Evolutionary conservation across 805 yeast species (phyloP).

Genomic region (Teunomyces panamensis): DNA sequence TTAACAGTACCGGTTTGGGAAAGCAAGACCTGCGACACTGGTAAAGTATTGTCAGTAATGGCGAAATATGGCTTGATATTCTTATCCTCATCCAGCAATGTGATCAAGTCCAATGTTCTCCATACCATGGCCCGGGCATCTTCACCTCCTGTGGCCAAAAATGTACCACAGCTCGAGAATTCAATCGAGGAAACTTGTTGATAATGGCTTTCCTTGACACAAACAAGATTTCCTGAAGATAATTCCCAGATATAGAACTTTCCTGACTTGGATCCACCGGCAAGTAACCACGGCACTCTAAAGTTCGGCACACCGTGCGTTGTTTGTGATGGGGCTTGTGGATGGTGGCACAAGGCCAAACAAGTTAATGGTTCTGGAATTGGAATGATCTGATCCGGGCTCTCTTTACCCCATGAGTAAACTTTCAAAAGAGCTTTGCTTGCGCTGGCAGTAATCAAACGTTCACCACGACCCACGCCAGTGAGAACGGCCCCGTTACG

Average conservation of each 20-base stretch:
- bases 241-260: slow-evolving; percentile 83
- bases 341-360: slow-evolving; percentile 43
- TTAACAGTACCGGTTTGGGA: slow-evolving; percentile 49
- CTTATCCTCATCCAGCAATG: slow-evolving; percentile 25
- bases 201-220: slow-evolving; percentile 80
- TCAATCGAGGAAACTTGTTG: slow-evolving; percentile 63
- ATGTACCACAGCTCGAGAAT: slow-evolving; percentile 59
- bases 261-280: slow-evolving; percentile 76
- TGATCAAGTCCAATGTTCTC: slow-evolving; percentile 61
- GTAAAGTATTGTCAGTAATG: slow-evolving; percentile 60
- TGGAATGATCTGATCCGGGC: slow-evolving; percentile 76
- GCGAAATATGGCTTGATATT: slow-evolving; percentile 54
- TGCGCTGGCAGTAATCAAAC: slow-evolving; percentile 62
- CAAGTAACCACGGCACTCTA: slow-evolving; percentile 61
- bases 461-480: slow-evolving; percentile 46
- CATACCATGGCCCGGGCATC: slow-evolving; percentile 81
- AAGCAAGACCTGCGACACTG: slow-evolving; percentile 48
- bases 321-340: slow-evolving; percentile 21
- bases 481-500: slow-evolving; percentile 46
- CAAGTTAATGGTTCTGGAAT: slow-evolving; percentile 76
- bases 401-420: slow-evolving; percentile 67
- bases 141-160: slow-evolving; percentile 69
- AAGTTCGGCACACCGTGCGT: slow-evolving; percentile 34
- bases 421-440: slow-evolving; percentile 73
- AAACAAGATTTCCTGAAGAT: slow-evolving; percentile 66